Evolutionary conservation across 805 yeast species (phyloP).

Genomic region (Ogataea angusta): DNA sequence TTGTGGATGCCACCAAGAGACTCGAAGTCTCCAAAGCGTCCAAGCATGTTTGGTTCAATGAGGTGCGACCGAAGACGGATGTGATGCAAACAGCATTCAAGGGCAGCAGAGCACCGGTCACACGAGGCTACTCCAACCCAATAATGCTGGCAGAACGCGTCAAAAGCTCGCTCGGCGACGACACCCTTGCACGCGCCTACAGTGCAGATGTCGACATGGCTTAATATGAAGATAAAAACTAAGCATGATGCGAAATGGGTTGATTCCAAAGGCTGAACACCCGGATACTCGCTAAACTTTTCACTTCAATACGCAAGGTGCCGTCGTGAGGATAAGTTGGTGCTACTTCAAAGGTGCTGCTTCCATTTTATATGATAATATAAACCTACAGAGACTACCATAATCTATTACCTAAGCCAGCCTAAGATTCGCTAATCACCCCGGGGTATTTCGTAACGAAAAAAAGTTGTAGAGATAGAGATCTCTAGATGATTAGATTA

Average conservation of each 20-base stretch:
- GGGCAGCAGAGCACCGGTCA: conserved; percentile 23
- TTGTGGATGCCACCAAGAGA: conserved; percentile 48
- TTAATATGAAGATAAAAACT: background rate
- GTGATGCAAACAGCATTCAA: conserved; percentile 2
- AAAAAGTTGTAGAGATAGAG: too few relatives aligned
- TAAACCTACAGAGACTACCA: too few relatives aligned
- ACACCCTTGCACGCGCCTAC: conserved; percentile 19
- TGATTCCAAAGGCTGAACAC: too few relatives aligned
- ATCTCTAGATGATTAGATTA: background rate
- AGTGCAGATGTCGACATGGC: conserved; percentile 13
- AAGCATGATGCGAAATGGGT: too few relatives aligned
- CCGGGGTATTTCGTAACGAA: too few relatives aligned
- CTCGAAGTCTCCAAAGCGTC: conserved; percentile 38
- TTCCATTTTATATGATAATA: too few relatives aligned
- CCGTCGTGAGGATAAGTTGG: too few relatives aligned
- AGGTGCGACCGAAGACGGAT: background rate
- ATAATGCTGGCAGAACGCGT: conserved; percentile 27
- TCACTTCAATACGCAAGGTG: too few relatives aligned
- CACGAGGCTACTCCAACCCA: conserved; percentile 28
- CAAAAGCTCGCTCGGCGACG: conserved; percentile 24
- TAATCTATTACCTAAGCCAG: too few relatives aligned
- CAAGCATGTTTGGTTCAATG: conserved; percentile 43
- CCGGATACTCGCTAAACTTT: too few relatives aligned
- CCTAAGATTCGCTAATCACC: too few relatives aligned
- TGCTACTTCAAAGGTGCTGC: too few relatives aligned